Base-by-base conservation (phyloP, 2,329 filamentous ascomycete genomes). In the Tolypocladium amazonense region DNA sequence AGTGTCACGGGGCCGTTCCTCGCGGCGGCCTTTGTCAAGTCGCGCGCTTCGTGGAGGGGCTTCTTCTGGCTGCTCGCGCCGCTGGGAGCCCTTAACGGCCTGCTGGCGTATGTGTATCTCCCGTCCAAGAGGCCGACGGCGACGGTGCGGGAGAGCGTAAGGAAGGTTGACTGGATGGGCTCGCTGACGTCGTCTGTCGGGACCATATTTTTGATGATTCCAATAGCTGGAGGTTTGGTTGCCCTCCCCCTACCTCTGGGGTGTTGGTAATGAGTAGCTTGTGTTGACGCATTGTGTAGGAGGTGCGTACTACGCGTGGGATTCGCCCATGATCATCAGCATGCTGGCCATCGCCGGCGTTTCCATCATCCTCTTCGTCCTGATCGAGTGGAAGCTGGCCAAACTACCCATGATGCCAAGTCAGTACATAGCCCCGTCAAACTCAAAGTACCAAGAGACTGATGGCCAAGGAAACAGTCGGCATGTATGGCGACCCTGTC, bases 361-460 rank as follows among this genome's bases (percentile, higher is more conserved):
- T 14, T 78, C 80, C 6, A 76, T 86, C 56, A 77, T 66, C 4
- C 61, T 89, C 20, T 93, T 94, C 71, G 74, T 87, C 62, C 56
- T 90, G 5, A 82, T 86, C 64, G 89, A 95, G 73, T 85, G 82
- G 76, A 86, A 85, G 64, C 66, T 88, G 33, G 88, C 90, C 35
- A 82, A 79, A 41, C 90, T 88, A 62, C 90, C 90, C 0, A 79
- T 94, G 59, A 90, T 94, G 72, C 90, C 90, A 14, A 50, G 65
- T 65, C 53, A 56, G 60, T 59, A 8, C 20, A 38, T 27, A 39
- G 7, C 9, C 41, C 4, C 30, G 11, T 37, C 35, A 18, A 0
- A 2, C 14, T 25, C 27, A 4, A 3, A 35, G 7, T 6, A 4
- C 45, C 1, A 11, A 8, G 15, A 20, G 2, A 52, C 23, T 50